Base-by-base conservation (phyloP, 805 yeast species). In the Pichia kluyveri region DNA sequence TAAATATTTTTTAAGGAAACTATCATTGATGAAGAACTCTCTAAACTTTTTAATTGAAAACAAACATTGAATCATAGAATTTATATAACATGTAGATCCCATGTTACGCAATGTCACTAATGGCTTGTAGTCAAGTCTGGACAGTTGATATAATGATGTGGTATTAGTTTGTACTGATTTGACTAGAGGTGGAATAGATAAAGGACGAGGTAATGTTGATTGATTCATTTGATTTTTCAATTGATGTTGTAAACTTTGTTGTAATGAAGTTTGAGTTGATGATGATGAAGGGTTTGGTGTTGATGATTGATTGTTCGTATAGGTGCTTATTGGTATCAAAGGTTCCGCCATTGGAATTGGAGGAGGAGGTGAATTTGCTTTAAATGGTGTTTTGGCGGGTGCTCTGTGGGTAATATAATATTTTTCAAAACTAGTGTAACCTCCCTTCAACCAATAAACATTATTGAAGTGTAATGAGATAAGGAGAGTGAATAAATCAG, bases 81-180 rank as follows among this genome's bases (percentile, higher is more conserved):
- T 85, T 49, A 85, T 79, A 59, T 85, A 85, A 56, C 95, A 85
- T 0, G 90, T 82, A 40, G 82, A 81, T 0, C 89, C 88, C 63
- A 76, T 68, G 58, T 85, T 85, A 51, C 76, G 67, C 45, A 85
- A 62, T 0, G 90, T 48, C 5, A 62, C 59, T 19, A 59, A 37
- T 1, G 64, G 65, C 10, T 50, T 44, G 14, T 47, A 47, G 48
- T 49, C 36, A 11, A 48, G 32, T 38, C 41, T 47, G n/a, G 41
- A 41, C 10, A 34, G 15, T 28, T 39, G 38, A 28, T 15, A 23
- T 15, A 40, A 27, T 37, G 39, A 19, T 9, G 4, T 9, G n/a
- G 41, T 15, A 40, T 23, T 36, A 26, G 9, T n/a, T 17, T 28
- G 23, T 6, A 18, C 11, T 19, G 28, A 15, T 32, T 23, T 26